phyloP scores from a whole-genome alignment of 1,139 yeast species.

The Suhomyces yuchorum region DNA sequence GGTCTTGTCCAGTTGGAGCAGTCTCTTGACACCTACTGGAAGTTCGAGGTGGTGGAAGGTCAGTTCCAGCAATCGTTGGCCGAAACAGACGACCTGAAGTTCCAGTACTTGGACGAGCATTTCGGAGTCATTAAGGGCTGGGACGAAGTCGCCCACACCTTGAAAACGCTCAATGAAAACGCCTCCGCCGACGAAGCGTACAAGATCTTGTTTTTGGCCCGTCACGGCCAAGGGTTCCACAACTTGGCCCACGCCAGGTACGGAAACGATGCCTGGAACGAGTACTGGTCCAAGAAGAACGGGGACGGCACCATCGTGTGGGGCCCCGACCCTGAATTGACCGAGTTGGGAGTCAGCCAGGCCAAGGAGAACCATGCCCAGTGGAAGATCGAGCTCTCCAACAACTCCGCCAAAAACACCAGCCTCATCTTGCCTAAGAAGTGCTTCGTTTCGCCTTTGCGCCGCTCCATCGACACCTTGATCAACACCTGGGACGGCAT shows the following conservation, averaged over 20 bases:
- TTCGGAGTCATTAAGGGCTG: constrained; percentile 40
- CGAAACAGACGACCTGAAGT: constrained; percentile 40
- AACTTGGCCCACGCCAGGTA: constrained; percentile 45
- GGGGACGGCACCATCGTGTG: constrained; percentile 49
- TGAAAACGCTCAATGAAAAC: constrained; percentile 32
- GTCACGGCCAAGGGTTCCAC: constrained; percentile 53
- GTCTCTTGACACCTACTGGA: constrained; percentile 27
- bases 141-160: constrained; percentile 30
- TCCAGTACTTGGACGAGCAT: constrained; percentile 42
- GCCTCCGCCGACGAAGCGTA: constrained; percentile 28
- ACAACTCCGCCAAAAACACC: constrained; percentile 26
- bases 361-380: constrained; percentile 33
- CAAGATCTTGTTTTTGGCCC: constrained; percentile 44
- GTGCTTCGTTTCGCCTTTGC: constrained; percentile 41
- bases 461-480: constrained; percentile 42
- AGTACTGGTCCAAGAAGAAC: constrained; percentile 42
- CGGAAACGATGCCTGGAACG: constrained; percentile 48
- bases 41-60: constrained; percentile 40
- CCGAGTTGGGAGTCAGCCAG: constrained; percentile 42
- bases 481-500: constrained; percentile 30
- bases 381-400: constrained; percentile 20
- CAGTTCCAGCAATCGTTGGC: constrained; percentile 41
- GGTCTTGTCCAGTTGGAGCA: constrained; percentile 8
- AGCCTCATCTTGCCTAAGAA: constrained; percentile 31
- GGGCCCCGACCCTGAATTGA: constrained; percentile 52